Conservation (phyloP, 805 yeast species). For the Suhomyces emberorum region DNA sequence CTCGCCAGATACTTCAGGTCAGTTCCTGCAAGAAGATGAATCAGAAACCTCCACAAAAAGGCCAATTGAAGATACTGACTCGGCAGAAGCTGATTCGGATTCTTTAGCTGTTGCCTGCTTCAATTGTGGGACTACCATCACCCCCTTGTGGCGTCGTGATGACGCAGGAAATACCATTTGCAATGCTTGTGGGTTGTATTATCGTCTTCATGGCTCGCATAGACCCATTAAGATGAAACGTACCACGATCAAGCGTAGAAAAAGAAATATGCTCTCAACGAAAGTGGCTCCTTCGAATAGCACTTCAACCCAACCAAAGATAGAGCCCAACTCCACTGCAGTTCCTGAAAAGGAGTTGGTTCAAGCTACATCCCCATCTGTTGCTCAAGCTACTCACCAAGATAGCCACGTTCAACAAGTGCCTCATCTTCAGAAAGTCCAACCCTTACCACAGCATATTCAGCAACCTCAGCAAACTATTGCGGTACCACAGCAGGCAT, state of each 20-base stretch:
- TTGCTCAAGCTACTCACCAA: neutral
- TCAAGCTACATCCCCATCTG: neutral
- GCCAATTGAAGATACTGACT: slow-evolving; percentile 4
- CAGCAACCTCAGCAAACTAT: neutral
- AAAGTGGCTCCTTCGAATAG: neutral
- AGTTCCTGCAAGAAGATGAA: slow-evolving; percentile 3
- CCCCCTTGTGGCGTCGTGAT: slow-evolving; percentile 86
- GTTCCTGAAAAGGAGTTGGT: too few species aligned
- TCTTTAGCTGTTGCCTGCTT: slow-evolving; percentile 71
- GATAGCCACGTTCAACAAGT: too few species aligned
- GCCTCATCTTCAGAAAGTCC: too few species aligned
- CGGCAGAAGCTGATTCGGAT: slow-evolving; percentile 25
- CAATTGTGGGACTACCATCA: slow-evolving; percentile 80
- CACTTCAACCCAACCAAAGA: neutral
- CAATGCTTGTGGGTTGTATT: slow-evolving; percentile 84
- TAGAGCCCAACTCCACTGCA: neutral
- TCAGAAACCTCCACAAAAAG: neutral
- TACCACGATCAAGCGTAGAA: slow-evolving; percentile 70
- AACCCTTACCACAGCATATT: neutral
- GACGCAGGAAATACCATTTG: slow-evolving; percentile 80
- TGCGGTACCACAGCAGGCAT: neutral
- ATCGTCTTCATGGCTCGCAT: slow-evolving; percentile 69
- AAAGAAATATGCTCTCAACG: slow-evolving; percentile 34
- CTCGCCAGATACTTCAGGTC: slow-evolving; percentile 1
- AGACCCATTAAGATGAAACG: slow-evolving; percentile 76